Evolutionary conservation across 805 yeast genomes (phyloP), one percentile per base, ranked within the genome.

Genomic region (Metschnikowia matae): DNA sequence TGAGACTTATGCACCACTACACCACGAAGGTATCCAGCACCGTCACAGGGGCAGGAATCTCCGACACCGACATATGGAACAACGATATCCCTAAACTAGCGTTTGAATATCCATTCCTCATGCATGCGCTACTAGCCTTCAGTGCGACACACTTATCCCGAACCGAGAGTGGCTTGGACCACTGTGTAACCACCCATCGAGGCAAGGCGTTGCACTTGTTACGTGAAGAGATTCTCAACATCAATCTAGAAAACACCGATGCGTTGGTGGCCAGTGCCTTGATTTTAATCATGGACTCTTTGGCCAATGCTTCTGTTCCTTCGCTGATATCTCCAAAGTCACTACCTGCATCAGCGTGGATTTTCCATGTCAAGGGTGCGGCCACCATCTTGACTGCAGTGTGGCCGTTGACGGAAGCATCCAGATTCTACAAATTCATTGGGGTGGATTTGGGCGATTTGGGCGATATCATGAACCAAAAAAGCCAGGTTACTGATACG

Each of bases 351-450:
- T 84, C 94, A 3, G 96, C 97, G 0, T 92, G 98, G 98, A 84
- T 92, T 50, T 94, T 89, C 73, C 97, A 92, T 62, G 97, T 92
- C 11, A 87, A 94, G 59, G 98, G 97, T 32, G 96, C 97, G 0
- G 97, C 97, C 5, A 91, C 97, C 0, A 92, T 92, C 48, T 74
- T 92, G 46, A 87, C 96, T 1, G 96, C 97, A 0, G 96, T 91
- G n/a, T 89, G 97, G 90, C 97, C 96, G 3, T 71, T 90, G 48
- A 71, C 77, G 1, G 77, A 73, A 55, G 56, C 71, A 4, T 68
- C 72, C 26, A 54, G 78, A 20, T 73, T 73, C 58, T 71, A 73
- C 60, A 73, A 73, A 58, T 73, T 73, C 51, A 84, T 88, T 39
- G 85, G 92, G n/a, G 91, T 89, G 11, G 97, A 90, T 62, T 71